A percentile compares a stretch with the other conserved stretches of the same genome.
These are phyloP conservation scores for Podospora pseudopauciseta DNA, from an alignment of 495 filamentous ascomycete species.

Conservation along the genomic window DNA sequence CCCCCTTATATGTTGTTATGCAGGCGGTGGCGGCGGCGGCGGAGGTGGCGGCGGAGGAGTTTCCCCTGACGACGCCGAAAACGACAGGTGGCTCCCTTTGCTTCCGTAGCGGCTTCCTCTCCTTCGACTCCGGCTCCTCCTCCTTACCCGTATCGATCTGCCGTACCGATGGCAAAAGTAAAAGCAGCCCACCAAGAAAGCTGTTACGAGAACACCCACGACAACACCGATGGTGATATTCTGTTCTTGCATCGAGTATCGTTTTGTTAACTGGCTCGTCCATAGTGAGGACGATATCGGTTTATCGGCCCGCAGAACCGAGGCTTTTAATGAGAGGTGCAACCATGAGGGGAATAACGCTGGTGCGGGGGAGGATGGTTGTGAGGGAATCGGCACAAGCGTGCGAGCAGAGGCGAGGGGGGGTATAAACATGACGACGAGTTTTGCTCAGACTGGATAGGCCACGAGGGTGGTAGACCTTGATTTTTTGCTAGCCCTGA, in stretches of 20 bases:
- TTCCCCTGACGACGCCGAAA: neutral
- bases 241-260: conserved; percentile 18
- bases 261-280: neutral
- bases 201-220: conserved; percentile 33
- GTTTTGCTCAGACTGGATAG: neutral
- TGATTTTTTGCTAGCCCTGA: too few relatives aligned
- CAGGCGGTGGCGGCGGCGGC: neutral
- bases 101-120: neutral
- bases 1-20: neutral
- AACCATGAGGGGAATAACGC: neutral
- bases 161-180: conserved; percentile 33
- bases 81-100: neutral
- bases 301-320: neutral
- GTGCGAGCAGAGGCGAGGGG: neutral
- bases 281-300: neutral
- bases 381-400: neutral
- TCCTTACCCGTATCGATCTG: conserved; percentile 30
- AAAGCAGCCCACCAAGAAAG: conserved; percentile 29
- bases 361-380: neutral
- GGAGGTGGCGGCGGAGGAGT: conserved; percentile 1
- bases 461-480: too few relatives aligned
- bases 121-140: neutral
- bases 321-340: neutral
- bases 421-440: neutral
- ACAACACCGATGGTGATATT: conserved; percentile 36